Evolutionary conservation across 2,329 filamentous ascomycete species (phyloP).

Genomic region (Phaeoacremonium minimum): DNA sequence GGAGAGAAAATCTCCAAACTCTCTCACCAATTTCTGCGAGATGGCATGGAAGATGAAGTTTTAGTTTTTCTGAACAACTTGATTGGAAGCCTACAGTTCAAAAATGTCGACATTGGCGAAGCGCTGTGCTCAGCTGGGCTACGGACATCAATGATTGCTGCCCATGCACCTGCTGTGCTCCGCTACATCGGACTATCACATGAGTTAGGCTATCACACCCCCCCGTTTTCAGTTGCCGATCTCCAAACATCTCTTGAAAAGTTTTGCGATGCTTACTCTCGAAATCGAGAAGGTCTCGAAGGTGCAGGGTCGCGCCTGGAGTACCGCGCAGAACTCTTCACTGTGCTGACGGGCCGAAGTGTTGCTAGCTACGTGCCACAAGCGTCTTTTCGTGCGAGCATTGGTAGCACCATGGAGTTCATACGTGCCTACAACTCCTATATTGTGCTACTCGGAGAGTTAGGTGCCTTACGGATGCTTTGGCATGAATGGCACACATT

Average conservation of each 20-base stretch:
- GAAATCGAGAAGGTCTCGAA: neutral
- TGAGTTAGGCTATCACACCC: neutral
- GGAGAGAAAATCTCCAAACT: neutral
- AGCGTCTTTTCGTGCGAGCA: constrained; percentile 6
- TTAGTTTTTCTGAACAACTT: constrained; percentile 37
- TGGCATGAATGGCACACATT: constrained; percentile 6
- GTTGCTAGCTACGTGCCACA: neutral
- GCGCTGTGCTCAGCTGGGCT: constrained; percentile 13
- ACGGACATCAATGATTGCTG: constrained; percentile 5
- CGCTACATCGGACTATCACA: constrained; percentile 10
- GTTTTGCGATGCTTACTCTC: neutral
- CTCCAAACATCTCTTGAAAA: neutral
- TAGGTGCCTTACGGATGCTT: constrained; percentile 12
- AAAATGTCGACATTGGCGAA: constrained; percentile 7
- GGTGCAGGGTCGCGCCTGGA: too few relatives aligned
- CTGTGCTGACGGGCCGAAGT: constrained; percentile 12
- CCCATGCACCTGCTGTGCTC: constrained; percentile 9
- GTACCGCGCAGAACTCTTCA: constrained; percentile 12
- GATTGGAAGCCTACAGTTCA: constrained; percentile 22
- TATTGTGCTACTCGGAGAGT: constrained; percentile 11
- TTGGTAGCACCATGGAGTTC: neutral
- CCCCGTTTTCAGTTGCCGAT: neutral
- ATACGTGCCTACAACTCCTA: constrained; percentile 3
- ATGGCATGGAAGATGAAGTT: constrained; percentile 6
- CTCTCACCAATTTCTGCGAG: constrained; percentile 9